These are phyloP conservation scores for Scenedesmus sp. DNA, from an alignment of 163 green algal genomes.

Conservation along the genomic window DNA sequence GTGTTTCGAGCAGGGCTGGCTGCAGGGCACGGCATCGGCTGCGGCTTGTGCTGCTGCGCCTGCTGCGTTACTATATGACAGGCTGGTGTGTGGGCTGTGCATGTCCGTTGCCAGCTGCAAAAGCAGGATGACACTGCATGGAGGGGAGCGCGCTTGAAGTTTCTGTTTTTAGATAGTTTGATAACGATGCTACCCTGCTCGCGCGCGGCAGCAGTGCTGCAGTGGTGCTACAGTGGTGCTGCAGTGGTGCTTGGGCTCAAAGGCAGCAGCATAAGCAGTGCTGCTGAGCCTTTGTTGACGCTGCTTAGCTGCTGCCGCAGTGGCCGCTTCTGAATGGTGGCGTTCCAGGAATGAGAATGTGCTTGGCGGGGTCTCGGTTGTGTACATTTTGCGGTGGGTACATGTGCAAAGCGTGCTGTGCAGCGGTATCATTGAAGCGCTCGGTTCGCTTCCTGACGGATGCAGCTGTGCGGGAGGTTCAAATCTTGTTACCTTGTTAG, in stretches of 20 bases:
- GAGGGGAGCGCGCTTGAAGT: background rate
- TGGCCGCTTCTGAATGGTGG: background rate
- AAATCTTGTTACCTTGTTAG: background rate
- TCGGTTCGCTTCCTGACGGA: background rate
- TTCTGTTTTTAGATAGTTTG: background rate
- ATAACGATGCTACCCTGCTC: background rate
- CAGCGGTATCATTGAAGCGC: background rate
- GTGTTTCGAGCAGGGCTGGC: background rate
- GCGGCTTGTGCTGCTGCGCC: background rate
- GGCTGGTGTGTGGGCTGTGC: background rate
- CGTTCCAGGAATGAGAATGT: background rate
- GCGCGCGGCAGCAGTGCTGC: background rate
- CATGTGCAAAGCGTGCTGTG: background rate
- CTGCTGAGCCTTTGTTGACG: background rate
- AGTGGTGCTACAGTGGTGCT: background rate
- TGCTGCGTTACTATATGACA: background rate
- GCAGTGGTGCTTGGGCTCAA: background rate
- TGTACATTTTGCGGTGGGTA: background rate
- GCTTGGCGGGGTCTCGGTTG: background rate
- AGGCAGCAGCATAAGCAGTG: background rate
- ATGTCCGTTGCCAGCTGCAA: constrained; percentile 1
- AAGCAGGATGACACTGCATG: background rate
- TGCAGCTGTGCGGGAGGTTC: background rate
- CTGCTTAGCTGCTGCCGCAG: background rate
- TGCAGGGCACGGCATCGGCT: background rate